Base-by-base conservation (phyloP, 1,284 basidiomycete species). In the Pyrrhoderma lamaoense region DNA sequence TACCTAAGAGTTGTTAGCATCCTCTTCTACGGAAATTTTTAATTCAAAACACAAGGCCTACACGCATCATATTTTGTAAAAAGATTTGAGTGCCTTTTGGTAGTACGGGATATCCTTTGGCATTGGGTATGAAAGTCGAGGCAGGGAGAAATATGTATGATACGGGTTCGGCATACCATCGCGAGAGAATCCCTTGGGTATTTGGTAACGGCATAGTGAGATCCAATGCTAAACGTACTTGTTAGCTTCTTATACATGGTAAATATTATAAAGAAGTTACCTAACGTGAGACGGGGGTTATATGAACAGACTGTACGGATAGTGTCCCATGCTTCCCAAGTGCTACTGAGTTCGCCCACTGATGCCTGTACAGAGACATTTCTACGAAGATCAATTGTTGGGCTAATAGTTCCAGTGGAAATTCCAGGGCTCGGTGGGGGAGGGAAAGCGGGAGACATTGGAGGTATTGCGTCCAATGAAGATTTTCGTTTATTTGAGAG, bases 251-350 rank as follows among this genome's bases (percentile, higher is more conserved):
- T 18, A 40, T 40, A 40, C 8, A 40, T 8, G 21, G 14, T 5
- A 14, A 40, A 5, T 8, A 40, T 40, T 18, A 40, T 16, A n/a
- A 5, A 52, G 19, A 47, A 44, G 78, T 66, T 60, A 94, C 92
- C 86, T 45, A 95, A 66, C 1, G 85, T 85, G 45, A 99, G 66
- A 16, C 94, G 78, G 3, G 82, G 76, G 65, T 85, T 86, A 66
- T 94, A 95, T 47, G 83, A 84, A 67, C 95, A 98, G 16, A 97
- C 74, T 2, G 84, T 83, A 53, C 93, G 77, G 54, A 99, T 89
- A 43, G 85, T 78, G 66, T 98, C 94, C 96, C 96, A 99, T 76
- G 93, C 93, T 65, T 99, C 94, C 94, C 95, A 99, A 1, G 89
- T 91, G 3, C 81, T 82, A 62, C 87, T 85, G 19, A 89, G 75